Conservation (phyloP, 345 rosid species). For the Eucalyptus fibrosa region DNA sequence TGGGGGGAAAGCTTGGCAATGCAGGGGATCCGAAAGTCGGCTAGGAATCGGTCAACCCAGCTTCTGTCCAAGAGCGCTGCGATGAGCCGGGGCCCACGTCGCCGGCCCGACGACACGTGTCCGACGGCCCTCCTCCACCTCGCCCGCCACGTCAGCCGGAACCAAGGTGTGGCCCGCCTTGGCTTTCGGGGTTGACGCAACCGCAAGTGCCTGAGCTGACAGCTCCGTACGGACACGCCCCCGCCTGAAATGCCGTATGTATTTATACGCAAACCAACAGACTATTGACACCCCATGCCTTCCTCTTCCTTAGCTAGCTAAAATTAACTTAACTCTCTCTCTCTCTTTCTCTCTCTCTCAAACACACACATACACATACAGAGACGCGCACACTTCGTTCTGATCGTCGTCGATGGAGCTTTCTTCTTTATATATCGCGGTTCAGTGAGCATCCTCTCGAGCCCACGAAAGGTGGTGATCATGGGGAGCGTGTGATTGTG, state of each 20-base stretch:
- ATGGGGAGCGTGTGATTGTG: not conserved
- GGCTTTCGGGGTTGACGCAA: not conserved
- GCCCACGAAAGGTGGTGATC: not conserved
- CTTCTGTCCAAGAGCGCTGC: not conserved
- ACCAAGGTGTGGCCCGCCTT: not conserved
- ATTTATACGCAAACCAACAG: slow-evolving; percentile 2
- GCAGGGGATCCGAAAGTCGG: not conserved
- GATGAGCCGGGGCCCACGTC: not conserved
- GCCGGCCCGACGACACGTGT: not conserved
- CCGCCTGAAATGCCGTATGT: not conserved
- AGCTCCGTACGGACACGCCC: not conserved
- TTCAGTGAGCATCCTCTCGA: not conserved
- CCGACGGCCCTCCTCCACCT: not conserved
- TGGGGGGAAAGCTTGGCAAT: not conserved
- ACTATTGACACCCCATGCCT: slow-evolving; percentile 21
- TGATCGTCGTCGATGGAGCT: not conserved
- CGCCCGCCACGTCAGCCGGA: not conserved
- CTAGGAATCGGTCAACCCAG: not conserved
- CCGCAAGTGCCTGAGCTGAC: not conserved
- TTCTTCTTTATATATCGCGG: not conserved
- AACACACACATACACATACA: not conserved
- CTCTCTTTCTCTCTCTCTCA: not conserved
- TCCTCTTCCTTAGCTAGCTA: slow-evolving; percentile 16
- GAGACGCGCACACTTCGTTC: not conserved
- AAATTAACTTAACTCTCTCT: not conserved